phyloP scores from a whole-genome alignment of 1,139 yeast species.

The Protomyces macrosporus region DNA sequence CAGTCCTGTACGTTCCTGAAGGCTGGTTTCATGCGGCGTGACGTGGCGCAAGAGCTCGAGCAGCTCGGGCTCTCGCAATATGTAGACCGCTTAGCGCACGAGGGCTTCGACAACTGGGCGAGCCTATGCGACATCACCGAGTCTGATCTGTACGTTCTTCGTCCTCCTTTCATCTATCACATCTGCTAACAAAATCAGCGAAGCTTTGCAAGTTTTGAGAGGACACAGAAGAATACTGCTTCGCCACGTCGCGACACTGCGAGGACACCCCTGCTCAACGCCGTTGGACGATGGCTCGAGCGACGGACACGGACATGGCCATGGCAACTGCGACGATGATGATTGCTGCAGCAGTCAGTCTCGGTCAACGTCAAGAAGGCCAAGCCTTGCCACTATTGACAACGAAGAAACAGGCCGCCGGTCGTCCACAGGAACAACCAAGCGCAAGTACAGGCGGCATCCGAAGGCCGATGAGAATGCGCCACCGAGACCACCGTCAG shows the following conservation, averaged over 20 bases:
- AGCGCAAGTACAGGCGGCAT: constrained; percentile 11
- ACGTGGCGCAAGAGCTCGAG: constrained; percentile 1
- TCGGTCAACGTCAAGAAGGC: not conserved
- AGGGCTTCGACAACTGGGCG: constrained; percentile 22
- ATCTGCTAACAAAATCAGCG: not conserved
- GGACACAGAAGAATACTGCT: constrained; percentile 20
- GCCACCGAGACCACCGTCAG: constrained; percentile 20
- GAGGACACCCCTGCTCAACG: not conserved
- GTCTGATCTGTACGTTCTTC: constrained; percentile 9
- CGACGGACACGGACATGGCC: not conserved
- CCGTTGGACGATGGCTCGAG: constrained; percentile 4
- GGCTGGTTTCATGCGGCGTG: not conserved
- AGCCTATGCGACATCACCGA: constrained; percentile 24
- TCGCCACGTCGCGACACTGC: constrained; percentile 21
- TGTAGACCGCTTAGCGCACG: constrained; percentile 3
- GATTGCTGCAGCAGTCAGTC: not conserved
- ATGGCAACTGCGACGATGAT: not conserved
- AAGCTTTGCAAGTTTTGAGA: constrained; percentile 12
- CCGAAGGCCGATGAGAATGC: constrained; percentile 26
- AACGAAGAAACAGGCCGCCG: not conserved
- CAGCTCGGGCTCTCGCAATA: constrained; percentile 17
- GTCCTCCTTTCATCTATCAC: not conserved
- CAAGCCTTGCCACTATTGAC: not conserved
- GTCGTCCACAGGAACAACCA: not conserved
- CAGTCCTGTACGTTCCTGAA: too few relatives aligned